Conservation (phyloP, 2,329 filamentous ascomycete species). For the Gyromitra esculenta region DNA sequence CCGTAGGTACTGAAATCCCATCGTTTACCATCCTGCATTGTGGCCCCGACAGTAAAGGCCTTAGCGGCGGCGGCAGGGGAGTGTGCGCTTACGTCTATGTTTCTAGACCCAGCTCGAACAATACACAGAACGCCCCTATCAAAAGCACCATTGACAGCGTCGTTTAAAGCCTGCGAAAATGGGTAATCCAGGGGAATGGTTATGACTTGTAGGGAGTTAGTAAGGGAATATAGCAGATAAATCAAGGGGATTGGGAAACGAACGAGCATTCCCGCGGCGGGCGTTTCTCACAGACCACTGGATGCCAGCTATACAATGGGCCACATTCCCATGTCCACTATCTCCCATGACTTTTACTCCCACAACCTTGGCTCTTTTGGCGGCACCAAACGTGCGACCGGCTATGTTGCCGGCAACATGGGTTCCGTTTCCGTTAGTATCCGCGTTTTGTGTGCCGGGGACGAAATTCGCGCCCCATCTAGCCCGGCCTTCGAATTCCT, state of each 20-base stretch:
- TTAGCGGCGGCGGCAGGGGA: conserved; percentile 28
- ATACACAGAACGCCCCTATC: conserved; percentile 65
- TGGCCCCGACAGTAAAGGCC: conserved; percentile 62
- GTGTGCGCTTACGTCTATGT: background rate
- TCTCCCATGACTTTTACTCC: conserved; percentile 64
- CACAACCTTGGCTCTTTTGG: conserved; percentile 63
- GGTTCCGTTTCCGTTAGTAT: conserved; percentile 64
- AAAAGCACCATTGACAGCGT: conserved; percentile 68
- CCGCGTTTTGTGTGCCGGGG: conserved; percentile 58
- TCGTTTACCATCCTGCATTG: conserved; percentile 60
- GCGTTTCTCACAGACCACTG: conserved; percentile 46
- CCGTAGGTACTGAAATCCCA: conserved; percentile 65
- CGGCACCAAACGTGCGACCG: conserved; percentile 63
- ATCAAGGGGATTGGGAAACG: conserved; percentile 60
- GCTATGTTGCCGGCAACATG: conserved; percentile 65
- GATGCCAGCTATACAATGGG: conserved; percentile 42
- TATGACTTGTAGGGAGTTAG: conserved; percentile 4
- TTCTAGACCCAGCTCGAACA: conserved; percentile 70
- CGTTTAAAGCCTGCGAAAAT: conserved; percentile 60
- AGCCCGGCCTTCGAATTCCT: conserved; percentile 68
- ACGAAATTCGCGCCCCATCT: conserved; percentile 66
- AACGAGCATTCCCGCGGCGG: conserved; percentile 62
- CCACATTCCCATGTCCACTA: conserved; percentile 54
- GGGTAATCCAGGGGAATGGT: conserved; percentile 1
- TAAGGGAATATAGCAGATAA: background rate